Evolutionary conservation across 2,329 filamentous ascomycete species (phyloP), one percentile per base, ranked within the genome.

Genomic region (Dothidotthia symphoricarpi): DNA sequence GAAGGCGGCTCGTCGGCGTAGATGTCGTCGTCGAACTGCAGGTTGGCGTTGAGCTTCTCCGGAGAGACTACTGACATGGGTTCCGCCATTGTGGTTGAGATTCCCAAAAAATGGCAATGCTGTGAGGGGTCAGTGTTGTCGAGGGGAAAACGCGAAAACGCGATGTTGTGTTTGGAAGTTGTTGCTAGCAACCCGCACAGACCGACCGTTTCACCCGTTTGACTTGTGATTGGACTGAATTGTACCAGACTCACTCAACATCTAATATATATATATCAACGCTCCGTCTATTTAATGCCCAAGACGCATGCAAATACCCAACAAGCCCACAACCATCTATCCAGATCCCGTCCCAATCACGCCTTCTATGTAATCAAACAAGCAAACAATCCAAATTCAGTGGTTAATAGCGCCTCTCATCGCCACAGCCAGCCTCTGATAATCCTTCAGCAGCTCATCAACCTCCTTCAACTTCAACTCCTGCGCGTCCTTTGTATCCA

Each of bases 381-480:
- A n/a, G n/a, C n/a, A n/a, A n/a, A n/a, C n/a, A n/a, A n/a, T n/a
- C n/a, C n/a, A n/a, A n/a, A n/a, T n/a, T 57, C 36, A 59, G 39
- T 61, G 53, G 28, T 64, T 63, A 35, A 75, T 64, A 4, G 70
- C 70, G 17, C 66, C 63, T 25, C 66, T 63, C 53, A 75, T 54
- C 24, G 68, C 68, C 25, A 60, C 65, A 14, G 71, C 72, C 36
- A 75, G 53, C 35, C 72, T 54, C 39, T 70, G 67, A 37, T 69
- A 70, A 24, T 69, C 68, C 44, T 62, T 68, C 51, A 70, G 41
- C 33, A 70, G 39, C 48, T 75, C 72, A 26, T 75, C 72, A 4
- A 75, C 66, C 45, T 75, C 73, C 9, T 67, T 71, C 29, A 75
- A 36, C 54, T 63, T 71, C 47, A 75, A 43, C 10, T 75, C 70